Conservation (phyloP, 1,139 yeast genomes). For the Magnusiomyces paraingens region DNA sequence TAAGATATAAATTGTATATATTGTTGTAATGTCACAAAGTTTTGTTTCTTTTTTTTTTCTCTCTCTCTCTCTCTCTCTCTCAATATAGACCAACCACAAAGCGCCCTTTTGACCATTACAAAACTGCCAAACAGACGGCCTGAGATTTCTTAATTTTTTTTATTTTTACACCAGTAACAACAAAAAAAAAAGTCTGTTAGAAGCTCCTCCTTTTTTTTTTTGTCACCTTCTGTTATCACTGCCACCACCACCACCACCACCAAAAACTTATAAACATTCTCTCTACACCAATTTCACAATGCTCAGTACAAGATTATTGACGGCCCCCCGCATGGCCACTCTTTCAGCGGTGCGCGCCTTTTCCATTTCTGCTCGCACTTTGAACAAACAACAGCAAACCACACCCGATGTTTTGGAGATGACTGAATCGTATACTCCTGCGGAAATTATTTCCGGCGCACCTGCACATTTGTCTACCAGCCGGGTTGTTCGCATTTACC, state of each 20-base stretch:
- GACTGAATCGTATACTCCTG: constrained; percentile 31
- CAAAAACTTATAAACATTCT: background rate
- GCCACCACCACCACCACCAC: constrained; percentile 1
- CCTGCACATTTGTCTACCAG: constrained; percentile 56
- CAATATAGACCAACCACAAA: constrained; percentile 5
- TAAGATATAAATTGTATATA: background rate
- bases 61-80: background rate
- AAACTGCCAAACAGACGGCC: background rate
- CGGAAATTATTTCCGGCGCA: constrained; percentile 74
- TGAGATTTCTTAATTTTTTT: too few relatives aligned
- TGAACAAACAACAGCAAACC: constrained; percentile 5
- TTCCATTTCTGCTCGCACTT: background rate
- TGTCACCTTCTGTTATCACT: too few relatives aligned
- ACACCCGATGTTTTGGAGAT: constrained; percentile 9
- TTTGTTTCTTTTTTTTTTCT: background rate
- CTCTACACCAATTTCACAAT: background rate
- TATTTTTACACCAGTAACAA: too few relatives aligned
- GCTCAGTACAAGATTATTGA: constrained; percentile 1
- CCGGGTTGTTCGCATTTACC: constrained; percentile 70
- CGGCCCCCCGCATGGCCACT: background rate
- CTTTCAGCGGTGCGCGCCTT: constrained; percentile 4
- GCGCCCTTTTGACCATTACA: background rate
- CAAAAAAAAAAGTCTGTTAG: background rate
- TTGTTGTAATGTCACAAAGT: constrained; percentile 3
- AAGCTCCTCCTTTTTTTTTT: background rate